phyloP scores from a whole-genome alignment of 2,329 filamentous ascomycete genomes.

The Exophiala sp. region DNA sequence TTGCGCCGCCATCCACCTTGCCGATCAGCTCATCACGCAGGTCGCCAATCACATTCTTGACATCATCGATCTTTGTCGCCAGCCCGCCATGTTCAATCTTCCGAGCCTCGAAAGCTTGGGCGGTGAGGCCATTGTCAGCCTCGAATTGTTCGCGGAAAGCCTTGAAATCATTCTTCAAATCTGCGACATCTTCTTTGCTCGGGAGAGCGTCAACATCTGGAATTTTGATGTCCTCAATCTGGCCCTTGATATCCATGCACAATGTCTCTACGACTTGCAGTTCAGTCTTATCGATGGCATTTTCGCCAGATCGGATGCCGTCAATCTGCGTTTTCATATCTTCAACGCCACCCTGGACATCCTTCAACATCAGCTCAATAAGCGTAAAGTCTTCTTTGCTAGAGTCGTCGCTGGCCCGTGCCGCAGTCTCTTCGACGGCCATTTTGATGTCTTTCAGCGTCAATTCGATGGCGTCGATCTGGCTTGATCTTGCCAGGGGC shows the following conservation, averaged over 20 bases:
- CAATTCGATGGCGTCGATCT: slow-evolving; percentile 57
- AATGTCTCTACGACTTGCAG: slow-evolving; percentile 74
- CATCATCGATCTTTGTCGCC: slow-evolving; percentile 68
- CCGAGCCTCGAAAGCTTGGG: slow-evolving; percentile 74
- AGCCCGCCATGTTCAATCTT: slow-evolving; percentile 77
- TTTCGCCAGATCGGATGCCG: slow-evolving; percentile 37
- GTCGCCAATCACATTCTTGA: slow-evolving; percentile 70
- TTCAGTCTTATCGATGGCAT: slow-evolving; percentile 70
- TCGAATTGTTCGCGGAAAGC: slow-evolving; percentile 65
- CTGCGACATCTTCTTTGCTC: slow-evolving; percentile 67
- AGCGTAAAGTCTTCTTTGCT: slow-evolving; percentile 72
- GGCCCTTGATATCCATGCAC: slow-evolving; percentile 76
- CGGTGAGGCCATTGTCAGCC: slow-evolving; percentile 64
- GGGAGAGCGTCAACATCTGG: slow-evolving; percentile 66
- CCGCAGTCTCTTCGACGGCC: slow-evolving; percentile 57
- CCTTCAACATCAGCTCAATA: slow-evolving; percentile 70
- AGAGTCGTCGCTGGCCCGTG: slow-evolving; percentile 61
- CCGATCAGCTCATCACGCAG: slow-evolving; percentile 69
- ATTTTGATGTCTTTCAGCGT: slow-evolving; percentile 72
- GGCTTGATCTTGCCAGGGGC: slow-evolving; percentile 58
- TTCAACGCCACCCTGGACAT: slow-evolving; percentile 68
- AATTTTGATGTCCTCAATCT: slow-evolving; percentile 66
- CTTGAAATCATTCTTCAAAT: slow-evolving; percentile 63
- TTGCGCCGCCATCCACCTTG: slow-evolving; percentile 69
- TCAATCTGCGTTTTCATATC: slow-evolving; percentile 54